Conservation (phyloP, 73 alveolate species). For the Tetrahymena thermophila region DNA sequence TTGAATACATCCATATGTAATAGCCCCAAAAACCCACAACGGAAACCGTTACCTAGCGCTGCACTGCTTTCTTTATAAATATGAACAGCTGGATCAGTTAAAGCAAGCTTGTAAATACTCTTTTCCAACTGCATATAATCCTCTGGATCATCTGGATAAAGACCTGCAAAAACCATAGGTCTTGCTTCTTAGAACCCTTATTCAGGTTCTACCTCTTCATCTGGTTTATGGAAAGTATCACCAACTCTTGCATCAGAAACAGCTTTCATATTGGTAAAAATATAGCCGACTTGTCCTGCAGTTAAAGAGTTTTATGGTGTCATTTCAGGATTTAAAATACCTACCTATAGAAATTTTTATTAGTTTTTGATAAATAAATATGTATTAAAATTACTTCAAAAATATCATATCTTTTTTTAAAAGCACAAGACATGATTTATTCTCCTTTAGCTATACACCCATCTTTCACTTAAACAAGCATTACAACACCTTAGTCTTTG, state of each 20-base stretch:
- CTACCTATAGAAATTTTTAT: constrained; percentile 59
- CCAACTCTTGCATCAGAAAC: constrained; percentile 77
- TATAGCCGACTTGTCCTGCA: constrained; percentile 90
- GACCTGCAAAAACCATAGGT: constrained; percentile 89
- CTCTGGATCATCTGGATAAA: constrained; percentile 83
- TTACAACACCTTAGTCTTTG: constrained; percentile 47
- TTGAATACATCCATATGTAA: constrained; percentile 89
- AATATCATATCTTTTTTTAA: constrained; percentile 39
- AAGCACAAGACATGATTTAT: constrained; percentile 17
- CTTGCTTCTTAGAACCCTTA: constrained; percentile 83
- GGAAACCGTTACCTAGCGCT: constrained; percentile 68
- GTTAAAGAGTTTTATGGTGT: constrained; percentile 45
- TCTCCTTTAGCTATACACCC: constrained; percentile 47
- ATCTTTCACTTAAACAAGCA: constrained; percentile 29
- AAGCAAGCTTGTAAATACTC: constrained; percentile 53
- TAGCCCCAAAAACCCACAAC: constrained; percentile 93
- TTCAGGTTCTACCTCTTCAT: constrained; percentile 52
- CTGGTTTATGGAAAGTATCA: constrained; percentile 59
- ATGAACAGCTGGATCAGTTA: constrained; percentile 64
- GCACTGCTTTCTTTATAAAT: constrained; percentile 59
- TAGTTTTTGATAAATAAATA: not conserved
- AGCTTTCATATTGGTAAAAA: constrained; percentile 79
- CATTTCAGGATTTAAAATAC: constrained; percentile 69
- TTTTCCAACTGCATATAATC: constrained; percentile 63
- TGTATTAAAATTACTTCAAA: constrained; percentile 36